Evolutionary conservation across 345 rosid species (phyloP), one percentile per base, ranked within the genome.

Genomic region (Geranium brycei): DNA sequence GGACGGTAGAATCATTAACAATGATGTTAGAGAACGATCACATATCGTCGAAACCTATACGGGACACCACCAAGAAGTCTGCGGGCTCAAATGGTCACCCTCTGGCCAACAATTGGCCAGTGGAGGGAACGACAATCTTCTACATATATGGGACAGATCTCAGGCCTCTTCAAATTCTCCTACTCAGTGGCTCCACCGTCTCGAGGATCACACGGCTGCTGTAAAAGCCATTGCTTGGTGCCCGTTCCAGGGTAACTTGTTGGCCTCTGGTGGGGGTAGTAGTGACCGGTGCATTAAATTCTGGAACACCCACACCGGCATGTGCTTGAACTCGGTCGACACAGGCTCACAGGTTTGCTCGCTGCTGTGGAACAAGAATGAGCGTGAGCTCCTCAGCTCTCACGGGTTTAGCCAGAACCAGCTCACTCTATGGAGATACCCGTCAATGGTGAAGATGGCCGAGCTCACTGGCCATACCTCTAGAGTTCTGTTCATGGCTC

Each of bases 51-150:
- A 72, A 58, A 76, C 79, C 0, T 83, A 76, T 55, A 60, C 72
- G 47, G 85, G 85, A 8, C 83, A 83, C 69, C 61, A 35, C 1
- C 87, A 83, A 60, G 84, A 74, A 64, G 81, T 83, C 38, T 83
- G 83, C 8, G 82, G 87, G 35, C 71, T 80, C 7, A 80, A 80
- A 66, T 82, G 87, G 84, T 82, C 87, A 16, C 76, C 73, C 28
- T 80, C 84, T 3, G 84, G 84, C 8, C 77, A 72, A 6, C 87
- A 82, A 65, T 47, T 82, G 68, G 84, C 87, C 0, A 82, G 81
- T 14, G 84, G 87, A 64, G 83, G 82, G 56, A 80, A 75, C 59
- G 84, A 82, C 41, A 77, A 80, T 47, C 65, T 78, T 23, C 28
- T 23, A 23, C 2, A 23, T 23, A 23, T 23, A 23, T 23, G 28